phyloP scores from a whole-genome alignment of 2,329 filamentous ascomycete species.

The Neonectria ditissima region DNA sequence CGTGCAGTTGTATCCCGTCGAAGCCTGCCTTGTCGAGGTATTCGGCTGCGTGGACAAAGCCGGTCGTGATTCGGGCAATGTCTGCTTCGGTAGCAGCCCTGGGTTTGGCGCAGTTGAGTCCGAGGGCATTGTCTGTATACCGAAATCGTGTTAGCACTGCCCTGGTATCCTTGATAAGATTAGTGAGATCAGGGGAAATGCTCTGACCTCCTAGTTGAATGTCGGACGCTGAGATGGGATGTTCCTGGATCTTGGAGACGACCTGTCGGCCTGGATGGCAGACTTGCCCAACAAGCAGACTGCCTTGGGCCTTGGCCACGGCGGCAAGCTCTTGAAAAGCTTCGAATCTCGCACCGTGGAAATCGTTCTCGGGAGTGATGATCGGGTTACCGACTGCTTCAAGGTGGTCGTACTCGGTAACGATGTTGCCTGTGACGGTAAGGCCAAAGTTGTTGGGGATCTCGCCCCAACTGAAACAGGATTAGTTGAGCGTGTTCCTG shows the following conservation, averaged over 20 bases:
- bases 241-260: neutral
- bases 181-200: no score
- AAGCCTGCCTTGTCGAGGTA: conserved; percentile 69
- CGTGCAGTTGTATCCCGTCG: conserved; percentile 59
- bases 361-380: neutral
- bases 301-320: neutral
- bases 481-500: neutral
- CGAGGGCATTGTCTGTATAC: neutral
- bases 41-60: conserved; percentile 62
- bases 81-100: neutral
- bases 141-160: neutral
- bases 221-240: neutral
- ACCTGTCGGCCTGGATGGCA: neutral
- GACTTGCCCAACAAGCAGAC: neutral
- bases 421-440: neutral
- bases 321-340: neutral
- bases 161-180: no score
- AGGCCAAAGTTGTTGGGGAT: neutral
- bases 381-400: neutral
- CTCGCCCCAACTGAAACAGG: neutral
- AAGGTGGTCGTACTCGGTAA: neutral
- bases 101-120: neutral
- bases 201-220: neutral
- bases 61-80: conserved; percentile 23
- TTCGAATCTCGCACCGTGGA: neutral